These are phyloP conservation scores for Podila clonocystis DNA, from an alignment of 192 early-diverging fungal genomes.

Conservation along the genomic window DNA sequence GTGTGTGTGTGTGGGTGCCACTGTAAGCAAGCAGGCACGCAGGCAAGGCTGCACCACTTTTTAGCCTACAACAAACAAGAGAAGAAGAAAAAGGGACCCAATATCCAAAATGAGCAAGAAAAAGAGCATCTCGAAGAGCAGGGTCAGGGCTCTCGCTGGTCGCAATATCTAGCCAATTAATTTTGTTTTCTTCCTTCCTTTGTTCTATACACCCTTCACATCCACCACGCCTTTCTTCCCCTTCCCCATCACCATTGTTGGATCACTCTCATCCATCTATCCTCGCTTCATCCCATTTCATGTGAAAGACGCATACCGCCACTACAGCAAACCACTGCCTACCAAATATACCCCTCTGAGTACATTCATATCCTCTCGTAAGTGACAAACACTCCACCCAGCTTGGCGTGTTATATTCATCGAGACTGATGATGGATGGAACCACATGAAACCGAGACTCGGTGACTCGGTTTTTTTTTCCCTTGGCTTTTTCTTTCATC, in stretches of 20 bases:
- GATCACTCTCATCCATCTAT: neutral
- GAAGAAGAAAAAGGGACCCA: neutral
- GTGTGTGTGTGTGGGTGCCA: too few relatives aligned
- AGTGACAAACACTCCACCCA: neutral
- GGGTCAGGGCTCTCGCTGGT: too few relatives aligned
- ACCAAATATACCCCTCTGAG: too few relatives aligned
- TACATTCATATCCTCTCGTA: neutral
- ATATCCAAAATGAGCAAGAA: neutral
- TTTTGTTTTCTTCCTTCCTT: neutral
- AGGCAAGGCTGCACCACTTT: neutral
- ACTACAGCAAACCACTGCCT: too few relatives aligned
- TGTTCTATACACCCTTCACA: neutral
- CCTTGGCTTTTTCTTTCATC: neutral
- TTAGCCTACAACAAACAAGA: neutral
- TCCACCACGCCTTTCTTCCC: too few relatives aligned
- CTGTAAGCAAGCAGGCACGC: too few relatives aligned
- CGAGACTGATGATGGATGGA: neutral
- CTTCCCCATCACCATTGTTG: neutral
- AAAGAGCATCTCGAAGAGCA: too few relatives aligned
- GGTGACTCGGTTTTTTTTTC: neutral
- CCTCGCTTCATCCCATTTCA: neutral
- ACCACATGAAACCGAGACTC: neutral
- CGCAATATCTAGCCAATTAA: neutral
- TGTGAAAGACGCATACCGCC: too few relatives aligned
- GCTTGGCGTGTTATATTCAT: neutral